A percentile compares a stretch with the other conserved stretches of the same genome.
Evolutionary conservation across 139 green algal genomes (phyloP).

Genomic region (Pleodorina starrii): DNA sequence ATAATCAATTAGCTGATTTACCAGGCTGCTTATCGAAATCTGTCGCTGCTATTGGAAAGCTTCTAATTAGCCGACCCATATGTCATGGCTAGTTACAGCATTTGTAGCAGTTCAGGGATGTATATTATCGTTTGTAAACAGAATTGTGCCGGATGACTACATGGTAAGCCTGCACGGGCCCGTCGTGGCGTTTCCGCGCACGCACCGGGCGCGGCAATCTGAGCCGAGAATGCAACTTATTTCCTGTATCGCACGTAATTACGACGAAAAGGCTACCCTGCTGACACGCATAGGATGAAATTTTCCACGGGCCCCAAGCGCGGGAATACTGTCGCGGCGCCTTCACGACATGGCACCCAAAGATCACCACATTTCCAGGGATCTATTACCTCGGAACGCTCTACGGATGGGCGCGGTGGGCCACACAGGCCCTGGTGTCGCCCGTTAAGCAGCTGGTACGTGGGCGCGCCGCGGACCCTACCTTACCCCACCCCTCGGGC

Average conservation of each 20-base stretch:
- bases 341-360: constrained; percentile 87
- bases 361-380: constrained; percentile 96
- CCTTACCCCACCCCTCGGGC: too few relatives aligned
- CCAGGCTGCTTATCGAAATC: too few relatives aligned
- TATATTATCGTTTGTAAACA: constrained; percentile 42
- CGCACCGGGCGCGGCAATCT: too few relatives aligned
- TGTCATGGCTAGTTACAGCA: constrained; percentile 11
- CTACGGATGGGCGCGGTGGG: constrained; percentile 35
- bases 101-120: constrained; percentile 20
- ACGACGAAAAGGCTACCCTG: too few relatives aligned
- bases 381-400: constrained; percentile 82
- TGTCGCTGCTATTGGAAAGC: too few relatives aligned
- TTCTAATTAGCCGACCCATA: background rate
- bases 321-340: constrained; percentile 86
- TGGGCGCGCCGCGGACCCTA: background rate
- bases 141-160: constrained; percentile 57
- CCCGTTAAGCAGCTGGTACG: background rate
- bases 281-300: constrained; percentile 96
- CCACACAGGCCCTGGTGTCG: background rate
- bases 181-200: too few relatives aligned
- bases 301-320: constrained; percentile 94
- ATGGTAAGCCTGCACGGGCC: constrained; percentile 67
- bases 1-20: too few relatives aligned
- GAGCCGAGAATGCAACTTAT: too few relatives aligned
- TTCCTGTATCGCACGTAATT: too few relatives aligned